A percentile compares a stretch with the other conserved stretches of the same genome.
phyloP scores from a whole-genome alignment of 2,329 filamentous ascomycete genomes.

The Thelonectria discophora region DNA sequence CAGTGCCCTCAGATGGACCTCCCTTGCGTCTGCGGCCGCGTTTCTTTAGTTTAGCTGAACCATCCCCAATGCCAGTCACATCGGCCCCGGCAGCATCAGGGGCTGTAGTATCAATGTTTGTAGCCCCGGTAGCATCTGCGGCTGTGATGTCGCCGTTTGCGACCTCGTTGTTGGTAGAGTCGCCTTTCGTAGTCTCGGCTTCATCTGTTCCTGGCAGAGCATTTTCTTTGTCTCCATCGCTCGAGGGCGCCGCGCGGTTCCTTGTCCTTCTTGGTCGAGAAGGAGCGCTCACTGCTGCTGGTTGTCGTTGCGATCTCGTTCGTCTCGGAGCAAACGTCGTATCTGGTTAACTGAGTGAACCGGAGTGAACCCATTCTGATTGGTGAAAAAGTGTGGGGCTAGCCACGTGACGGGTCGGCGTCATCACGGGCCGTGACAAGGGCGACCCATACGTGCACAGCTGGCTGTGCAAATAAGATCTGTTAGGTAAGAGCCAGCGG shows the following conservation, averaged over 20 bases:
- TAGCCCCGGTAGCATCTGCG: too few relatives aligned
- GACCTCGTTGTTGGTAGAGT: too few relatives aligned
- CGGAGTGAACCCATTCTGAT: too few relatives aligned
- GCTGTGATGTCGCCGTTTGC: not conserved
- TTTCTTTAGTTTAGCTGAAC: constrained; percentile 40
- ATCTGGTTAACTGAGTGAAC: too few relatives aligned
- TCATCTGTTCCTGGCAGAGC: not conserved
- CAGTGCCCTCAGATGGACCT: constrained; percentile 20
- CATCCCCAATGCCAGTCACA: constrained; percentile 1
- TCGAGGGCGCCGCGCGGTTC: constrained; percentile 8
- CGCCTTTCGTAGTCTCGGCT: not conserved
- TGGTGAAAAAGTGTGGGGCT: too few relatives aligned
- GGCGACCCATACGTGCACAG: too few relatives aligned
- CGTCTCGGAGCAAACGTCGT: not conserved
- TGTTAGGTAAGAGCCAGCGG: too few relatives aligned
- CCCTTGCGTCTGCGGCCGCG: constrained; percentile 32
- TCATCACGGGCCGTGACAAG: too few relatives aligned
- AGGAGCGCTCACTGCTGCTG: not conserved
- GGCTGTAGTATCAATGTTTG: too few relatives aligned
- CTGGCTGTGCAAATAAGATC: too few relatives aligned
- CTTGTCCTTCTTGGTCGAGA: constrained; percentile 2
- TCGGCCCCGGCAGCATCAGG: constrained; percentile 1
- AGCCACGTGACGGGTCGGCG: too few relatives aligned
- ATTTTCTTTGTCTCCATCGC: constrained; percentile 2
- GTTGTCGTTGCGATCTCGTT: not conserved